A percentile compares a stretch with the other conserved stretches of the same genome.
Evolutionary conservation across 73 alveolate species (phyloP).

Genomic region (Strombidium stylifer): DNA sequence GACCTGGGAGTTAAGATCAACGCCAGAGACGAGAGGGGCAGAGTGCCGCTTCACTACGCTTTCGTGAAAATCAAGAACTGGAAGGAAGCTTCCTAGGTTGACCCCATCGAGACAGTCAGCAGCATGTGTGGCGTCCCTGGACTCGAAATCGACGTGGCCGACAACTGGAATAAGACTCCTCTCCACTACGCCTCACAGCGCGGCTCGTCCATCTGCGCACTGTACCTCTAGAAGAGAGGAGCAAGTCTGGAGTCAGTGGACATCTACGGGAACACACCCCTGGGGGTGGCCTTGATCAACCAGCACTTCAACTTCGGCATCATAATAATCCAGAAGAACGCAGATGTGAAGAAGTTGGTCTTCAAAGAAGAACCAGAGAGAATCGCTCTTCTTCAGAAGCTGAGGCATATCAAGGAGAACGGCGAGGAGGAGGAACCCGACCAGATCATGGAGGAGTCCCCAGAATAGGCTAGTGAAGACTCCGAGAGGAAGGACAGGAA

Average conservation of each 20-base stretch:
- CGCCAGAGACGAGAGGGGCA: constrained; percentile 44
- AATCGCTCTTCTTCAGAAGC: too few relatives aligned
- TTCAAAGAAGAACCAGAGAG: constrained; percentile 16
- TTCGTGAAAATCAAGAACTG: constrained; percentile 63
- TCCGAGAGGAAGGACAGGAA: constrained; percentile 48
- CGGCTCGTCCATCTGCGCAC: constrained; percentile 65
- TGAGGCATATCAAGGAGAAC: constrained; percentile 20
- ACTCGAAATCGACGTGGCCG: constrained; percentile 52
- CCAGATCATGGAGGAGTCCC: background rate
- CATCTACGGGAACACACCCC: constrained; percentile 59
- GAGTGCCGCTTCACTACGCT: constrained; percentile 78
- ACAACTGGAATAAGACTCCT: constrained; percentile 63
- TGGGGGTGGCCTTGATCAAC: constrained; percentile 40
- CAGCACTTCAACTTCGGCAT: constrained; percentile 45
- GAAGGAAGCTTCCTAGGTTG: constrained; percentile 34
- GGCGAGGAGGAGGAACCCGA: constrained; percentile 29
- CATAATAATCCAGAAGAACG: constrained; percentile 43
- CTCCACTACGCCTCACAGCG: constrained; percentile 78
- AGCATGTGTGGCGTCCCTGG: constrained; percentile 39
- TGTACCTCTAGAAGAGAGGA: constrained; percentile 21
- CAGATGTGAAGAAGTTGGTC: constrained; percentile 1
- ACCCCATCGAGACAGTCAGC: constrained; percentile 74
- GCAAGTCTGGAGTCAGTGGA: constrained; percentile 26
- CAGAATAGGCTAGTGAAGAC: constrained; percentile 1
- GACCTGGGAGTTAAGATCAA: constrained; percentile 63